Evolutionary conservation across 352 stramenopile genomes (phyloP).

Genomic region (Blastocystis sp.): DNA sequence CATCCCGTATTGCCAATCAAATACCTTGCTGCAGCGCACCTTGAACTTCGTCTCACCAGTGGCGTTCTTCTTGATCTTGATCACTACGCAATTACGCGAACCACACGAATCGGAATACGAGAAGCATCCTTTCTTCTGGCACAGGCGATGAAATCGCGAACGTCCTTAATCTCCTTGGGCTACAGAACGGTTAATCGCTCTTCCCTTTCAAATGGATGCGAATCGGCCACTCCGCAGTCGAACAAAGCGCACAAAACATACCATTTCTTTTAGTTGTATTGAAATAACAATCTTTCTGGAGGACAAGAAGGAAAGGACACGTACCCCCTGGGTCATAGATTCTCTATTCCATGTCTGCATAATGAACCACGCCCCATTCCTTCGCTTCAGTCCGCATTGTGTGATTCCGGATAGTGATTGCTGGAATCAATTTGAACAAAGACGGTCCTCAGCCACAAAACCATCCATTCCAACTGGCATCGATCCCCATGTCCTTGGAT

Average conservation of each 20-base stretch:
- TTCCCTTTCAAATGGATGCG: not conserved
- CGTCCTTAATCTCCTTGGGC: slow-evolving; percentile 57
- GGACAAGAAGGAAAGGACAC: not conserved
- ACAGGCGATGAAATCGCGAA: slow-evolving; percentile 52
- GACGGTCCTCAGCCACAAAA: too few species aligned
- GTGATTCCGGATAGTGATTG: not conserved
- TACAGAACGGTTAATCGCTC: slow-evolving; percentile 14
- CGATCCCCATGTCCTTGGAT: too few species aligned
- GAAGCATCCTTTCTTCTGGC: slow-evolving; percentile 56
- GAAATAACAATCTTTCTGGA: slow-evolving; percentile 48
- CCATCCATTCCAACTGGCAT: too few species aligned
- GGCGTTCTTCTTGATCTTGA: slow-evolving; percentile 57
- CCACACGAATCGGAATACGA: not conserved
- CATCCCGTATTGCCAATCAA: too few species aligned
- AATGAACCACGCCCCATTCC: not conserved
- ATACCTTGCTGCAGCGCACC: slow-evolving; percentile 57
- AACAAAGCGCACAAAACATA: not conserved
- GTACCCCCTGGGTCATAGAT: not conserved
- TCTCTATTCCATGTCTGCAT: not conserved
- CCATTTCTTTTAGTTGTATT: slow-evolving; percentile 1
- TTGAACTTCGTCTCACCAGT: slow-evolving; percentile 56
- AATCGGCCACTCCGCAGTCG: not conserved
- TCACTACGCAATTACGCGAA: slow-evolving; percentile 24
- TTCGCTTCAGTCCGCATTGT: not conserved
- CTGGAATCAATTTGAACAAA: too few species aligned